phyloP scores from a whole-genome alignment of 108 stramenopile genomes.

The Conticribra guillardii region DNA sequence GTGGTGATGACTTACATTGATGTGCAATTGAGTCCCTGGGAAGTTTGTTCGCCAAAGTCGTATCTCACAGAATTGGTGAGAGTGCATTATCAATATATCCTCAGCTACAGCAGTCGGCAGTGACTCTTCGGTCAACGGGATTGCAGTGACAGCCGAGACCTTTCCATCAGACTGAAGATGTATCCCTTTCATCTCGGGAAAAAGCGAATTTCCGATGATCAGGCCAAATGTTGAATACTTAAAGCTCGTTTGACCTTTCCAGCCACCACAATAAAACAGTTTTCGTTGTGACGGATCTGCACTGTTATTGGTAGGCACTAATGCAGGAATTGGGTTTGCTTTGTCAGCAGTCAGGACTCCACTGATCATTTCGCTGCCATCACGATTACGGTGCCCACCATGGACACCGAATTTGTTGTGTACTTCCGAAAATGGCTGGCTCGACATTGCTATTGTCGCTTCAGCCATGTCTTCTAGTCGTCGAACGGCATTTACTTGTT shows the following conservation, averaged over 20 bases:
- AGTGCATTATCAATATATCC: conserved; percentile 42
- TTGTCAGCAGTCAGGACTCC: no score
- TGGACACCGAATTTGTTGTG: conserved; percentile 23
- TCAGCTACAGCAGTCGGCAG: conserved; percentile 13
- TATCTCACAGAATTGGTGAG: conserved; percentile 39
- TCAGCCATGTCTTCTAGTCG: conserved; percentile 32
- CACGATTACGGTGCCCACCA: conserved; percentile 19
- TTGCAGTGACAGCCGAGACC: conserved; percentile 15
- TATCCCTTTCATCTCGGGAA: conserved; percentile 27
- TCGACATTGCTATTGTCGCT: conserved; percentile 8
- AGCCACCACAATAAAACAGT: conserved; percentile 43
- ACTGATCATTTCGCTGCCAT: conserved; percentile 7
- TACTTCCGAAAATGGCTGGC: no score
- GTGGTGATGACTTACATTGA: conserved; percentile 20
- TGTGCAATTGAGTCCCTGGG: conserved; percentile 35
- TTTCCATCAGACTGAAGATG: conserved; percentile 4
- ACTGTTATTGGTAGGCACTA: neutral
- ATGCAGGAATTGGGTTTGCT: neutral
- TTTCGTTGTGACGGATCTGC: neutral
- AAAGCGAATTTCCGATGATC: conserved; percentile 25
- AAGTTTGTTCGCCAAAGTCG: conserved; percentile 15
- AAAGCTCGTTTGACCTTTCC: conserved; percentile 13
- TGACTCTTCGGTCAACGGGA: conserved; percentile 25
- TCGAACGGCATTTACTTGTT: conserved; percentile 11
- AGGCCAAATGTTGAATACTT: conserved; percentile 40